Percentiles rank a stretch among this genome's conserved stretches.
phyloP scores from a whole-genome alignment of 345 rosid genomes.

The Balakata baccata region DNA sequence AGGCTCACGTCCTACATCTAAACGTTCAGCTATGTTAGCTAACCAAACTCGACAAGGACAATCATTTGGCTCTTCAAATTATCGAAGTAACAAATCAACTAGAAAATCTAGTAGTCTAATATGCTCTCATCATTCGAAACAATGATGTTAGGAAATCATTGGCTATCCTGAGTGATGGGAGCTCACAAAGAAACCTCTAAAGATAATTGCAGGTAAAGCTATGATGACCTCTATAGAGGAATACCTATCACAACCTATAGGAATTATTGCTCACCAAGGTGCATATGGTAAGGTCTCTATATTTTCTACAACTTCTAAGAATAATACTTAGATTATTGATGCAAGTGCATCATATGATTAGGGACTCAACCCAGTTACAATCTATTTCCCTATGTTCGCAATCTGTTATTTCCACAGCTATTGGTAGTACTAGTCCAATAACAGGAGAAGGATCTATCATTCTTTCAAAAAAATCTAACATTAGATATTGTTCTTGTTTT shows the following conservation, averaged over 20 bases:
- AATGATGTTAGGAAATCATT: too few relatives aligned
- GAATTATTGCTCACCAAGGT: background rate
- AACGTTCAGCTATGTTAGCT: too few relatives aligned
- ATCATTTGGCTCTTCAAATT: too few relatives aligned
- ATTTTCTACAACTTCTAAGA: background rate
- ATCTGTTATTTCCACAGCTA: background rate
- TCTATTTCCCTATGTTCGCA: background rate
- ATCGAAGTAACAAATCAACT: too few relatives aligned
- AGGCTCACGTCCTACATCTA: too few relatives aligned
- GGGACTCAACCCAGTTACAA: background rate
- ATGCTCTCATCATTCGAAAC: too few relatives aligned
- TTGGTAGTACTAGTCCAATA: background rate
- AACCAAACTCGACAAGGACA: too few relatives aligned
- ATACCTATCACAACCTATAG: background rate
- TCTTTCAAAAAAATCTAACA: background rate
- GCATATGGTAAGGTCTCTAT: background rate
- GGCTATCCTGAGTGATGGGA: too few relatives aligned
- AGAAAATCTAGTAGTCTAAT: too few relatives aligned
- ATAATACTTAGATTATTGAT: constrained; percentile 9
- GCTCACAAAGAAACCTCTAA: too few relatives aligned
- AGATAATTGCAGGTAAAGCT: background rate
- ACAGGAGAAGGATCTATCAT: background rate
- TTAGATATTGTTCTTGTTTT: background rate
- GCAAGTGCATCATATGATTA: constrained; percentile 7
- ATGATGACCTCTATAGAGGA: background rate